A percentile compares a stretch with the other conserved stretches of the same genome.
These are phyloP conservation scores for Penicillium parvum DNA, from an alignment of 495 filamentous ascomycete genomes.

Conservation along the genomic window DNA sequence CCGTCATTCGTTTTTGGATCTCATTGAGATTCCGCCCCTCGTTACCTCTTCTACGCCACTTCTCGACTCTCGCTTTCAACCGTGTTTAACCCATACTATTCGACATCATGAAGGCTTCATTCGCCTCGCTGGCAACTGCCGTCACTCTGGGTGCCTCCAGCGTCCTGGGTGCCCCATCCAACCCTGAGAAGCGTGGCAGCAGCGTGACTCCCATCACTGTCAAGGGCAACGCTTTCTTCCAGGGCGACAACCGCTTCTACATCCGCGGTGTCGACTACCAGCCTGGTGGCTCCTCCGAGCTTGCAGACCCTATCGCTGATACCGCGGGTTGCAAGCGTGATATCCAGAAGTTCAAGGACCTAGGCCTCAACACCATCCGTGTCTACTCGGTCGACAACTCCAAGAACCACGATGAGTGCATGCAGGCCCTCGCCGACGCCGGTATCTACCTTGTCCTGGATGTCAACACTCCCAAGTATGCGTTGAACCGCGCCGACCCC, in stretches of 20 bases:
- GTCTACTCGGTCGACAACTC: conserved; percentile 93
- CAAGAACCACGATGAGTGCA: conserved; percentile 75
- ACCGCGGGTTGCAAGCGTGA: conserved; percentile 69
- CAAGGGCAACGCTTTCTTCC: conserved; percentile 78
- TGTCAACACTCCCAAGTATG: conserved; percentile 73
- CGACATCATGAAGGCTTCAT: conserved; percentile 52
- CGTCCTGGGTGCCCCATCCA: conserved; percentile 50
- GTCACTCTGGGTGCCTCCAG: conserved; percentile 43
- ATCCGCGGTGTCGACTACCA: conserved; percentile 95
- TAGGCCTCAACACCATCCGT: conserved; percentile 88
- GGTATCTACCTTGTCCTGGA: conserved; percentile 92
- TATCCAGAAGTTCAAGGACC: conserved; percentile 73
- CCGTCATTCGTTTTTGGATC: conserved; percentile 14
- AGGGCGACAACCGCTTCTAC: conserved; percentile 80
- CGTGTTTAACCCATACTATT: neutral
- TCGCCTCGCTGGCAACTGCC: conserved; percentile 53
- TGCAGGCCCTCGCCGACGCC: conserved; percentile 72
- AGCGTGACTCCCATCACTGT: conserved; percentile 49
- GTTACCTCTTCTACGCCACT: conserved; percentile 7
- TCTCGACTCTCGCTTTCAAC: conserved; percentile 7
- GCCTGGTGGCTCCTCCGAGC: conserved; percentile 78
- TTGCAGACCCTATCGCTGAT: conserved; percentile 77
- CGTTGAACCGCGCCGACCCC: conserved; percentile 76
- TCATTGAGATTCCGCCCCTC: conserved; percentile 18
- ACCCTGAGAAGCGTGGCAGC: conserved; percentile 33